Conservation (phyloP, 768 basidiomycete species). For the Mycena metata region DNA sequence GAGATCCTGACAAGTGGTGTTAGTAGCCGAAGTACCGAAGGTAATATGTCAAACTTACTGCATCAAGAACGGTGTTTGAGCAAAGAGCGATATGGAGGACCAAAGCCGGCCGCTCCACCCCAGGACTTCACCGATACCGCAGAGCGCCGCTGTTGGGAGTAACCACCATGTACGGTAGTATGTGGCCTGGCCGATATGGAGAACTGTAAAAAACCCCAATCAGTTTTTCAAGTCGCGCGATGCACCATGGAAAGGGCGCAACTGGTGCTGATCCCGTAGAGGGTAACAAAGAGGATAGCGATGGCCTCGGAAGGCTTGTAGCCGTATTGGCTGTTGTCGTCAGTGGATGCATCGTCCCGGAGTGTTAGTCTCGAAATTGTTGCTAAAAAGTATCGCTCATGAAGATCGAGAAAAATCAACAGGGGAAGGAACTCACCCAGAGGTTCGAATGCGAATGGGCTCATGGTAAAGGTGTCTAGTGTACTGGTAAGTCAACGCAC, state of each 20-base stretch:
- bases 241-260: conserved; percentile 35
- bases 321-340: conserved; percentile 6
- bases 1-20: conserved; percentile 48
- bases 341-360: not conserved
- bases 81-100: conserved; percentile 53
- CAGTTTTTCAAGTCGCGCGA: not conserved
- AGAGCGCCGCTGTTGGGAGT: conserved; percentile 60
- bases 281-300: conserved; percentile 22
- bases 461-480: too few relatives aligned
- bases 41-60: conserved; percentile 56
- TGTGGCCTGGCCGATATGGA: conserved; percentile 60
- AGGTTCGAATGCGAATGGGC: too few relatives aligned
- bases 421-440: too few relatives aligned
- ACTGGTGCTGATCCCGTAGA: conserved; percentile 58
- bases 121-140: conserved; percentile 62
- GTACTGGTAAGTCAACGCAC: too few relatives aligned
- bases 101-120: conserved; percentile 71
- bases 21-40: not conserved
- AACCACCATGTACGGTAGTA: conserved; percentile 66
- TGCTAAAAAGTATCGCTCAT: too few relatives aligned
- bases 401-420: too few relatives aligned
- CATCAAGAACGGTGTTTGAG: conserved; percentile 51
- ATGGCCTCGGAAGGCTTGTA: conserved; percentile 4
- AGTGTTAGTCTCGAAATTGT: not conserved
- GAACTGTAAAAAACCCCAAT: conserved; percentile 52